Evolutionary conservation across 768 basidiomycete species (phyloP).

Genomic region (Kwoniella mangroviensis): DNA sequence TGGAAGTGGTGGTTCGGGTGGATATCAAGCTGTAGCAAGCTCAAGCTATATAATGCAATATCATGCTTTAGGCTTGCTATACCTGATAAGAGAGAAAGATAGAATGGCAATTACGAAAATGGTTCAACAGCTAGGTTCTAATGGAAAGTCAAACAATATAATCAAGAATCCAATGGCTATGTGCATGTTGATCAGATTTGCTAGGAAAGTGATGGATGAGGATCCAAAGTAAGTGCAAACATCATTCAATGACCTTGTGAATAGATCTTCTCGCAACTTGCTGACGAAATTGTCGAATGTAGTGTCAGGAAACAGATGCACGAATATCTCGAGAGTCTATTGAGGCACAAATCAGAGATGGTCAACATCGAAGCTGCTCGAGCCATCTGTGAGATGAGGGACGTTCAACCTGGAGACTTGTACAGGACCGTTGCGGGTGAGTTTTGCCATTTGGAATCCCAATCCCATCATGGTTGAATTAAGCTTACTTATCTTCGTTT

Average conservation of each 20-base stretch:
- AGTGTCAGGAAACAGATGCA: slow-evolving; percentile 92
- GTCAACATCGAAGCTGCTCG: slow-evolving; percentile 98
- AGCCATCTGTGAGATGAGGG: slow-evolving; percentile 94
- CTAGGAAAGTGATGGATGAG: slow-evolving; percentile 98
- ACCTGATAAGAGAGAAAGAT: slow-evolving; percentile 94
- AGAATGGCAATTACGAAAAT: slow-evolving; percentile 99
- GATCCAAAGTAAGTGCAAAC: slow-evolving; percentile 82
- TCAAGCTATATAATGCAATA: slow-evolving; percentile 95
- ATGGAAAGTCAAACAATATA: slow-evolving; percentile 72
- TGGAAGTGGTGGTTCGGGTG: slow-evolving; percentile 61
- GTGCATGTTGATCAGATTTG: slow-evolving; percentile 97
- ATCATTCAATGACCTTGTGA: no score
- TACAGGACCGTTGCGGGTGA: slow-evolving; percentile 85
- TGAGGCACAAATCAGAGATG: slow-evolving; percentile 99
- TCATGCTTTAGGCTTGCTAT: slow-evolving; percentile 90
- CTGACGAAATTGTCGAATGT: neutral
- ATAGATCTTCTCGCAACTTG: neutral
- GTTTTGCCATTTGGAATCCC: no score
- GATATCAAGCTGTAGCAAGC: slow-evolving; percentile 78
- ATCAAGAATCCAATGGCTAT: slow-evolving; percentile 95
- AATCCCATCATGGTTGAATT: no score
- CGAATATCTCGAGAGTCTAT: slow-evolving; percentile 90
- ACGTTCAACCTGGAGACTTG: slow-evolving; percentile 75
- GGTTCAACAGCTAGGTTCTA: slow-evolving; percentile 82
- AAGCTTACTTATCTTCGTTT: neutral